Evolutionary conservation across 345 rosid species (phyloP).

Genomic region (Dipteronia sinensis): DNA sequence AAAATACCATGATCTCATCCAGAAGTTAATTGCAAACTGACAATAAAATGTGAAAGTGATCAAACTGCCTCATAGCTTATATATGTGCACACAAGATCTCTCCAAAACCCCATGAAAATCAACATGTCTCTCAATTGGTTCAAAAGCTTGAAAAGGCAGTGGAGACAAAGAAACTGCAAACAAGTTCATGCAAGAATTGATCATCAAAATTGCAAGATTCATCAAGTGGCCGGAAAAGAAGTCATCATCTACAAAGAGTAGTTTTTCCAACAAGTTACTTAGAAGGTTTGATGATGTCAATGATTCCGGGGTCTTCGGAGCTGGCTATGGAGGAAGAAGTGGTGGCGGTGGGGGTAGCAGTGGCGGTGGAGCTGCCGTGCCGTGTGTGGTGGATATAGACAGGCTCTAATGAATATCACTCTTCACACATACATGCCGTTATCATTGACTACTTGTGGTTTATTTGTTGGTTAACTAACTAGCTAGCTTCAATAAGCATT

Average conservation of each 20-base stretch:
- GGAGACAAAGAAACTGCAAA: constrained; percentile 1
- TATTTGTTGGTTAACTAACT: not conserved
- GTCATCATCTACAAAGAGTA: not conserved
- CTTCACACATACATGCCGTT: not conserved
- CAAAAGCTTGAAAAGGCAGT: not conserved
- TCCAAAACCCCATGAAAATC: not conserved
- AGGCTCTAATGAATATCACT: not conserved
- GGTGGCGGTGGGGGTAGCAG: not conserved
- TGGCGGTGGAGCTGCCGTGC: not conserved
- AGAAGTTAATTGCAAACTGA: not conserved
- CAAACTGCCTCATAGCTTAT: too few relatives aligned
- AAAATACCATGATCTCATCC: not conserved
- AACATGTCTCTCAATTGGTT: constrained; percentile 2
- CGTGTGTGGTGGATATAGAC: not conserved
- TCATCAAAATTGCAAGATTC: not conserved
- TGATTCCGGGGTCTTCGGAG: not conserved
- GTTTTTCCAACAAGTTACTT: not conserved
- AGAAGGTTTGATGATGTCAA: not conserved
- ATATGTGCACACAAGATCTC: too few relatives aligned
- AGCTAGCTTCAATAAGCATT: not conserved
- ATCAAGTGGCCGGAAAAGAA: not conserved
- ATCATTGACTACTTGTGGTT: not conserved
- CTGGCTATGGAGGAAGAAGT: not conserved
- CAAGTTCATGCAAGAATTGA: not conserved
- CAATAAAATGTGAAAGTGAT: not conserved